Evolutionary conservation across 768 basidiomycete species (phyloP), one percentile per base, ranked within the genome.

Genomic region (Mycena vitilis): DNA sequence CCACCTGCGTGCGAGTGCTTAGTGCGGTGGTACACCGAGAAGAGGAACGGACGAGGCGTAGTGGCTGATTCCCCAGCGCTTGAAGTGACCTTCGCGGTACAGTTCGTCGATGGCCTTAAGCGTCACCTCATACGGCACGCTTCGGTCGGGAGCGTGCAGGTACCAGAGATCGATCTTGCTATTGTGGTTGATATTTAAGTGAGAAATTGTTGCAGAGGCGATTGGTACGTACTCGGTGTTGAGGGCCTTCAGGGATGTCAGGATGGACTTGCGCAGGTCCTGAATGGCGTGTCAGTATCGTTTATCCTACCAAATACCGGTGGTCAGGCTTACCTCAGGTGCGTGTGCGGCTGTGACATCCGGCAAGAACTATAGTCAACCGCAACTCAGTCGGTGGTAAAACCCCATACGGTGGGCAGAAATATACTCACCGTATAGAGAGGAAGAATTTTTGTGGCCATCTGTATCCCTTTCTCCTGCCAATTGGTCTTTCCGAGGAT

Each of bases 381-480:
- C 25, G 22, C 12, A 12, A 4, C 25, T 44, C 18, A 12, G 7
- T 23, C n/a, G 23, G 15, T 49, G 9, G 40, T 15, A 2, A 40
- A 5, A 49, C 7, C 3, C 9, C 12, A 22, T 15, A 3, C 16
- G 42, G 23, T 12, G 12, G 34, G 20, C 15, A 9, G 40, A 11
- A 11, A 52, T 4, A 20, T 3, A 55, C 71, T 48, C 47, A 53
- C 25, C 38, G 71, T 16, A 25, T 58, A 64, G 44, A 80, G 80
- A 0, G 89, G 88, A 66, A 83, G 85, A 13, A 88, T 81, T 73
- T 92, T 91, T 1, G 88, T 90, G 44, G 88, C 86, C 56, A 91
- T 78, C 65, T 82, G 81, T 25, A 90, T 74, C 0, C 87, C 87
- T 42, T 86, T 82, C 49, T 78, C 74, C 66, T 85, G 78, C 80